These are phyloP conservation scores for Gentiana dahurica DNA, from an alignment of 257 asterid genomes.

Conservation along the genomic window DNA sequence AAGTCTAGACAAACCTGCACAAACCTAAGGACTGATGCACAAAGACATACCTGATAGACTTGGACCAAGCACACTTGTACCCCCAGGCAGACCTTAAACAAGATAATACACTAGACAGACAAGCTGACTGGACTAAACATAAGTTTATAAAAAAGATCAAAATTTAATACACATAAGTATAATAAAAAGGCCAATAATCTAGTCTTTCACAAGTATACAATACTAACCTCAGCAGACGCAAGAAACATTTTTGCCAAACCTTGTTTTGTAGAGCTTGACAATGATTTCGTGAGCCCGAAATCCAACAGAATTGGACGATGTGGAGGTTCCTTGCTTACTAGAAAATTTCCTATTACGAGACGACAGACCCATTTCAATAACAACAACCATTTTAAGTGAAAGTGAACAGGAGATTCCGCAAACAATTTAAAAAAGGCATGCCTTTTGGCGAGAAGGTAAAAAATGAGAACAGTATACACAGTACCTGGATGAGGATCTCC, in stretches of 20 bases:
- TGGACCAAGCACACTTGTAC: no score
- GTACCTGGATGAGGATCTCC: slow-evolving; percentile 99
- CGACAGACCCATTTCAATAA: slow-evolving; percentile 13
- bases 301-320: slow-evolving; percentile 90
- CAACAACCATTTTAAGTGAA: background rate
- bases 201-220: background rate
- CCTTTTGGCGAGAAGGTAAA: no score
- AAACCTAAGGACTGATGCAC: no score
- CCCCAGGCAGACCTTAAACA: no score
- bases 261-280: slow-evolving; percentile 63
- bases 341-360: slow-evolving; percentile 66
- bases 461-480: slow-evolving; percentile 2
- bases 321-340: slow-evolving; percentile 90
- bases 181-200: no score
- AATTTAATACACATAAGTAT: no score
- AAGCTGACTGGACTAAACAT: no score
- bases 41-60: no score
- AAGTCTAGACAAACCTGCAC: no score
- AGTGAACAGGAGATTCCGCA: background rate
- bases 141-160: no score
- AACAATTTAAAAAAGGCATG: background rate
- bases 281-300: slow-evolving; percentile 86
- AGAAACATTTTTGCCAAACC: slow-evolving; percentile 98
- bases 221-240: slow-evolving; percentile 91
- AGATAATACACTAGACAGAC: no score